phyloP scores from a whole-genome alignment of 2,329 filamentous ascomycete species.

The Didymella exigua region DNA sequence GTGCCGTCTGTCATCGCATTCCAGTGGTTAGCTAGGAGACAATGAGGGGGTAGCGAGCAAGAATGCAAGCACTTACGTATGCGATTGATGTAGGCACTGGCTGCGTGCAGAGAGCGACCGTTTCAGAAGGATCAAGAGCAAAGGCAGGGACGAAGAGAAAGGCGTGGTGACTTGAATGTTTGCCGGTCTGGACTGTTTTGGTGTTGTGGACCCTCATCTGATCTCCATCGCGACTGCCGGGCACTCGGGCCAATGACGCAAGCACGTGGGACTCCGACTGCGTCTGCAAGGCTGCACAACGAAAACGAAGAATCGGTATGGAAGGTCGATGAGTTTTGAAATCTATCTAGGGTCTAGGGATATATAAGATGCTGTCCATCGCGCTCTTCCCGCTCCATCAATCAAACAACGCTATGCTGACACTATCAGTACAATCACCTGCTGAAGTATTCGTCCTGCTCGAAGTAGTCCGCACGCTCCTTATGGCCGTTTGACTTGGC shows the following conservation, averaged over 20 bases:
- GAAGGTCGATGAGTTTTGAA: conserved; percentile 9
- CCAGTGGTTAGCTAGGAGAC: conserved; percentile 43
- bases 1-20: conserved; percentile 36
- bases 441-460: conserved; percentile 38
- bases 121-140: background rate
- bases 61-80: conserved; percentile 29
- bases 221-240: conserved; percentile 20
- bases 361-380: conserved; percentile 14
- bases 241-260: conserved; percentile 22
- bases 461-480: conserved; percentile 37
- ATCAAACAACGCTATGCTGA: conserved; percentile 6
- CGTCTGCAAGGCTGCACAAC: conserved; percentile 1
- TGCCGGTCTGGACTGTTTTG: conserved; percentile 17
- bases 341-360: conserved; percentile 34
- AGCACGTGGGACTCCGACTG: conserved; percentile 11
- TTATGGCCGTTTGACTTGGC: conserved; percentile 31
- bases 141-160: conserved; percentile 7
- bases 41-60: conserved; percentile 13
- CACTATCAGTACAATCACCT: conserved; percentile 18
- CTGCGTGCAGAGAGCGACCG: background rate
- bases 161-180: background rate
- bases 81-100: background rate
- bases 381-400: conserved; percentile 11
- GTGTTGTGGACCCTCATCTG: conserved; percentile 18
- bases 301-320: background rate